phyloP scores from a whole-genome alignment of 108 stramenopile genomes.

The Nitzschia sp. region DNA sequence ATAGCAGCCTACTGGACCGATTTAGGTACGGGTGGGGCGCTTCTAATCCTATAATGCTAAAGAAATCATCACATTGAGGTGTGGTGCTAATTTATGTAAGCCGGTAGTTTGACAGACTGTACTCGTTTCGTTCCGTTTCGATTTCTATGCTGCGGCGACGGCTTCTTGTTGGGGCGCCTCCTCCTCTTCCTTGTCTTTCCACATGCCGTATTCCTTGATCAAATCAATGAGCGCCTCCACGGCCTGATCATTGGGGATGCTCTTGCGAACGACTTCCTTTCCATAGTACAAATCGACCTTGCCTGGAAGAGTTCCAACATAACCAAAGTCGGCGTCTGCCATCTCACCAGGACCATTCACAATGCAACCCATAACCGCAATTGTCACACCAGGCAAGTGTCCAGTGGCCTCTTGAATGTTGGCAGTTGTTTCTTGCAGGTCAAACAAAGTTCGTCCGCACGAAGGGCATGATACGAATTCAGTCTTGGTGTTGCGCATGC shows the following conservation, averaged over 20 bases:
- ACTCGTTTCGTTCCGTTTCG: not conserved
- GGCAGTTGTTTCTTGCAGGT: conserved; percentile 95
- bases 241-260: conserved; percentile 92
- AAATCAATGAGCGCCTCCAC: conserved; percentile 89
- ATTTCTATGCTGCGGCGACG: conserved; percentile 33
- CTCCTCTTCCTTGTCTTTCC: conserved; percentile 90
- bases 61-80: no score
- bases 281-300: conserved; percentile 97
- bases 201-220: conserved; percentile 96
- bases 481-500: conserved; percentile 97
- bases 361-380: conserved; percentile 99
- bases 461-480: conserved; percentile 98
- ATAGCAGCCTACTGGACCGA: no score
- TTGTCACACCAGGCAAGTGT: conserved; percentile 94
- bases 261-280: conserved; percentile 93
- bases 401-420: conserved; percentile 90
- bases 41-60: no score
- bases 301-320: conserved; percentile 95
- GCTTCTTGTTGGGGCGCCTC: conserved; percentile 61
- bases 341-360: conserved; percentile 98
- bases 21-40: no score
- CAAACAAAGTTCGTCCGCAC: conserved; percentile 96
- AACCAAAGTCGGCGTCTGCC: conserved; percentile 99
- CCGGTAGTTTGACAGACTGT: no score
- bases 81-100: no score